Evolutionary conservation across 2,329 filamentous ascomycete genomes (phyloP), one percentile per base, ranked within the genome.

Genomic region (Fusarium sp.): DNA sequence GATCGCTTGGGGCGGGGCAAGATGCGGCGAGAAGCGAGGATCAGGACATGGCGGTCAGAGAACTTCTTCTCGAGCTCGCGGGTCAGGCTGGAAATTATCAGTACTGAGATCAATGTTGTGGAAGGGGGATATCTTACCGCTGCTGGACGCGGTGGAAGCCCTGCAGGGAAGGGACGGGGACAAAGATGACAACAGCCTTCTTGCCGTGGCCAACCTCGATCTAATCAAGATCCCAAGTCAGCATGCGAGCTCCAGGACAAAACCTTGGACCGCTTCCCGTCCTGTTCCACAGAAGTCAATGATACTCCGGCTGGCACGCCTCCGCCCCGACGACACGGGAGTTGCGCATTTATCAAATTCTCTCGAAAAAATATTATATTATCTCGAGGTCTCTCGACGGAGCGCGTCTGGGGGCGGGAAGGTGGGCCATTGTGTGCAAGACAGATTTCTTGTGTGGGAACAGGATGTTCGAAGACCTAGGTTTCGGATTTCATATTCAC

Each of bases 51-150:
- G 86, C 96, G 96, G 90, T 99, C 96, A 75, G 96, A 98, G 94
- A 99, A 99, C 89, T 99, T 99, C 94, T 99, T 99, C 92, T 99
- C 96, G 82, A 99, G 94, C 90, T 99, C 96, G 87, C 96, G 96
- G 85, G 96, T 99, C 82, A 99, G 91, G 83, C 95, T 98, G 62
- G 6, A 31, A 1, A 3, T n/a, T 3, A 64, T 78, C 66, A 80
- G 73, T 58, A 15, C n/a, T 43, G 22, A 2, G 5, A 34, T 2
- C 6, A 0, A 2, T 3, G 17, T 9, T 22, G 1, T 13, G 19
- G 10, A 14, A 15, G 31, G 47, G 46, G 47, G 6, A 53, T 62
- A 72, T 84, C 91, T 86, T 94, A 98, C 95, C 96, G 94, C 89
- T 98, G 96, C 91, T 99, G 96, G 83, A 97, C 94, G 83, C 96